Evolutionary conservation across 2,329 filamentous ascomycete genomes (phyloP).

Genomic region (Rutstroemia sp.): DNA sequence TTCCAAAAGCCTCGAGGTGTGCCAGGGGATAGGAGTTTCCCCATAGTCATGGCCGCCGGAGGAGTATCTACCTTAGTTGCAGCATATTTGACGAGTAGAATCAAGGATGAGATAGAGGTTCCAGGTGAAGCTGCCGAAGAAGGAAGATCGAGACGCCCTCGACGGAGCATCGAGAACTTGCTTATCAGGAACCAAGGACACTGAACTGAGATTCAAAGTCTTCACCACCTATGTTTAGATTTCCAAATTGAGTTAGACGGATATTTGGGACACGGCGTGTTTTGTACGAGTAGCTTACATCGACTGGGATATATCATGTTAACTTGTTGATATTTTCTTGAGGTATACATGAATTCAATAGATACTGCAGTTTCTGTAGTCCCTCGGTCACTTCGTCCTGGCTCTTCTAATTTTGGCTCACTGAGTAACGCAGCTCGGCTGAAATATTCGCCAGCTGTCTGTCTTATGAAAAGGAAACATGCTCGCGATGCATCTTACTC

Average conservation of each 20-base stretch:
- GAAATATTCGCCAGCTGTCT: no score
- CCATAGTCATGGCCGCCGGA: conserved; percentile 78
- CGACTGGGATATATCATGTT: not conserved
- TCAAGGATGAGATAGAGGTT: conserved; percentile 28
- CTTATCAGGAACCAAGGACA: not conserved
- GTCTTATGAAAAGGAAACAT: no score
- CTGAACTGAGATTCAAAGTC: not conserved
- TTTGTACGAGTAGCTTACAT: not conserved
- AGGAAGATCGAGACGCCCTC: not conserved
- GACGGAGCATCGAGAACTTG: not conserved
- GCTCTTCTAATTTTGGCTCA: no score
- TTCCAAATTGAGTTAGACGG: not conserved
- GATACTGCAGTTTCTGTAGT: not conserved
- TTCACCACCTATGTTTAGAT: not conserved
- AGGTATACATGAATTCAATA: not conserved
- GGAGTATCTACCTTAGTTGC: conserved; percentile 72
- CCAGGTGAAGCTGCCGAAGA: conserved; percentile 12
- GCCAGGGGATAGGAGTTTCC: conserved; percentile 79
- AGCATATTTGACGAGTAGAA: conserved; percentile 49
- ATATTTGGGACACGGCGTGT: not conserved
- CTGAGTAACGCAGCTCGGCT: no score
- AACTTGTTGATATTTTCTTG: not conserved
- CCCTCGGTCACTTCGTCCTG: not conserved
- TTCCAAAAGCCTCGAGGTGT: conserved; percentile 82
- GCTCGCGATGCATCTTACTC: no score